Evolutionary conservation across 345 rosid genomes (phyloP).

Genomic region (Brassica cretica): DNA sequence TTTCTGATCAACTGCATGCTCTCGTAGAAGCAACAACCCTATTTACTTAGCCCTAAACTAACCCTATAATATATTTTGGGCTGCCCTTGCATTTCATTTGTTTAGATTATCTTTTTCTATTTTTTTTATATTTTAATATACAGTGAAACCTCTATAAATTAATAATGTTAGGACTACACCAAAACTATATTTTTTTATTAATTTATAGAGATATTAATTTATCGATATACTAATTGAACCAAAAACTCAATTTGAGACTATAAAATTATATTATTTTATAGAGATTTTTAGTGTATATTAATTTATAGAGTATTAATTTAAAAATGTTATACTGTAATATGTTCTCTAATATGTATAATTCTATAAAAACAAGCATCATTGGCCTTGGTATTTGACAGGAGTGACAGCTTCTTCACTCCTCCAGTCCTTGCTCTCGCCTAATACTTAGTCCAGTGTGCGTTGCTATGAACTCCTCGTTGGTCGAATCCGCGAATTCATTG

Average conservation of each 20-base stretch:
- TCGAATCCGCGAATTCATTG: constrained; percentile 51
- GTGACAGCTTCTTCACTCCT: constrained; percentile 45
- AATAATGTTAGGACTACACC: too few species aligned
- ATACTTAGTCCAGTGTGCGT: constrained; percentile 38
- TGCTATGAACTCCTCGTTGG: constrained; percentile 48
- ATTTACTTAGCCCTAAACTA: not conserved
- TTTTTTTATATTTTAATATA: too few species aligned
- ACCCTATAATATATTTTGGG: not conserved
- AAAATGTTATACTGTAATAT: not conserved
- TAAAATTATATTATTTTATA: too few species aligned
- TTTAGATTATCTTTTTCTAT: not conserved
- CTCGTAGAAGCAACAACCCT: not conserved
- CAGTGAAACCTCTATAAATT: too few species aligned
- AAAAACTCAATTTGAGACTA: too few species aligned
- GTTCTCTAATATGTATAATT: not conserved
- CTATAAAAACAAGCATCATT: constrained; percentile 22
- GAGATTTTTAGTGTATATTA: too few species aligned
- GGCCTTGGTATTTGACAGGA: constrained; percentile 46
- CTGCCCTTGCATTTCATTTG: not conserved
- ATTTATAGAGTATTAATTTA: too few species aligned
- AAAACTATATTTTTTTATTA: too few species aligned
- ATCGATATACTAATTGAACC: too few species aligned
- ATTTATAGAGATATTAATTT: not conserved
- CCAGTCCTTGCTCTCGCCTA: constrained; percentile 44
- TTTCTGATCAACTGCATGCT: not conserved